Evolutionary conservation across 1,139 yeast species (phyloP).

Genomic region (Yamadazyma kanchanaburiensis): DNA sequence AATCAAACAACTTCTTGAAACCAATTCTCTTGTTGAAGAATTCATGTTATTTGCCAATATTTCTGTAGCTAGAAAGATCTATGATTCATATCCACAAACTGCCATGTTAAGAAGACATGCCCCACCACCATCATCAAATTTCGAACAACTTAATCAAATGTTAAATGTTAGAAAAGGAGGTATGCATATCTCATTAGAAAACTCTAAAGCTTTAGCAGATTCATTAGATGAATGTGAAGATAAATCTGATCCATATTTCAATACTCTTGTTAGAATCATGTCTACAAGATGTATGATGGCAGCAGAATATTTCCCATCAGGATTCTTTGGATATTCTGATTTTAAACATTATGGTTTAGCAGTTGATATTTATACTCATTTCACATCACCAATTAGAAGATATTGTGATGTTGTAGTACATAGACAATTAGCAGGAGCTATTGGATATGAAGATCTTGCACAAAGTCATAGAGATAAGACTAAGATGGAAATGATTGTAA

Average conservation of each 20-base stretch:
- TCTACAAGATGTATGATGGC: conserved; percentile 99
- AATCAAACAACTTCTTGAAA: conserved; percentile 80
- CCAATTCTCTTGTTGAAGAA: conserved; percentile 95
- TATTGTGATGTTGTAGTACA: conserved; percentile 98
- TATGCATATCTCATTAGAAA: conserved; percentile 75
- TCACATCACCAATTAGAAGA: conserved; percentile 97
- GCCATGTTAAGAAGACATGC: conserved; percentile 98
- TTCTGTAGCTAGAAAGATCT: conserved; percentile 89
- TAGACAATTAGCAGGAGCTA: conserved; percentile 95
- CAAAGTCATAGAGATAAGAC: conserved; percentile 81
- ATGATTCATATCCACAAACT: conserved; percentile 92
- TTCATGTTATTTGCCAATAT: conserved; percentile 97
- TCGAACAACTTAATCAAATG: conserved; percentile 86
- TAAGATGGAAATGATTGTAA: conserved; percentile 86
- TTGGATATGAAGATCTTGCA: conserved; percentile 84
- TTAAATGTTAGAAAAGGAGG: conserved; percentile 73
- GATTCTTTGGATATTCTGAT: conserved; percentile 90
- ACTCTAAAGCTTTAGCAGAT: conserved; percentile 90
- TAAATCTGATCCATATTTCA: conserved; percentile 81
- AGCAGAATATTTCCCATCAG: conserved; percentile 95
- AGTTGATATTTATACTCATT: conserved; percentile 95
- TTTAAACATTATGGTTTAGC: conserved; percentile 97
- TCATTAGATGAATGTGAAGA: conserved; percentile 88
- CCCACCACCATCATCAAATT: conserved; percentile 91
- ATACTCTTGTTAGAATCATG: conserved; percentile 91